phyloP scores from a whole-genome alignment of 169 alveolate genomes.

The Amoebophrya sp. region DNA sequence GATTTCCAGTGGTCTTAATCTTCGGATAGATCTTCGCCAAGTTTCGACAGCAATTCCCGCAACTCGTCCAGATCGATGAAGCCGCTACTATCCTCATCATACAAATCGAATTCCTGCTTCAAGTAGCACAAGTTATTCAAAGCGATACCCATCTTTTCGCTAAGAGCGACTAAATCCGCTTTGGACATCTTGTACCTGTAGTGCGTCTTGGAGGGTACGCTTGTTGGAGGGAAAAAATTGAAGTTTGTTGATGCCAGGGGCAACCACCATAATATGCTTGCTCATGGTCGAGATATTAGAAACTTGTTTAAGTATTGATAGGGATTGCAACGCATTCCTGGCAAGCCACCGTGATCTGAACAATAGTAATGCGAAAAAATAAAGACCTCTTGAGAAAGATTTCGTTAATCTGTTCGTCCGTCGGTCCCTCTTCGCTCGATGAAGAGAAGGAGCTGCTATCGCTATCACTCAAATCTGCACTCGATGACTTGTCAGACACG shows the following conservation, averaged over 20 bases:
- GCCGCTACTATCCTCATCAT: not conserved
- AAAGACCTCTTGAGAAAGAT: not conserved
- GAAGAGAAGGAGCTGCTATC: not conserved
- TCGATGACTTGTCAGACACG: not conserved
- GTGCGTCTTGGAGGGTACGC: no score
- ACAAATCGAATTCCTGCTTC: constrained; percentile 1
- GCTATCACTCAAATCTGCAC: not conserved
- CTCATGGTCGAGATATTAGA: no score
- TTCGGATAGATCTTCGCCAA: not conserved
- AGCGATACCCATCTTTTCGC: constrained; percentile 3
- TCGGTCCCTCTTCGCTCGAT: not conserved
- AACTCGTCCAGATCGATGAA: not conserved
- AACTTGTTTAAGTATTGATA: no score
- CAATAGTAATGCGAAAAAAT: no score
- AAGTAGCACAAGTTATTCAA: not conserved
- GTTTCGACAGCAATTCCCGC: not conserved
- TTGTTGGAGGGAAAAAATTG: no score
- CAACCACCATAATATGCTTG: no score
- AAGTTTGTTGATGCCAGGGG: no score
- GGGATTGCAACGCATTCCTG: no score
- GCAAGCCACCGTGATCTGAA: no score
- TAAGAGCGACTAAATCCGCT: not conserved
- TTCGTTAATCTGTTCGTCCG: constrained; percentile 1
- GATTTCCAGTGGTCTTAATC: no score
- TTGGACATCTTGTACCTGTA: constrained; percentile 24